Percentiles rank a stretch among this genome's conserved stretches.
Conservation (phyloP, 805 yeast genomes). For the Metschnikowia koreensis region DNA sequence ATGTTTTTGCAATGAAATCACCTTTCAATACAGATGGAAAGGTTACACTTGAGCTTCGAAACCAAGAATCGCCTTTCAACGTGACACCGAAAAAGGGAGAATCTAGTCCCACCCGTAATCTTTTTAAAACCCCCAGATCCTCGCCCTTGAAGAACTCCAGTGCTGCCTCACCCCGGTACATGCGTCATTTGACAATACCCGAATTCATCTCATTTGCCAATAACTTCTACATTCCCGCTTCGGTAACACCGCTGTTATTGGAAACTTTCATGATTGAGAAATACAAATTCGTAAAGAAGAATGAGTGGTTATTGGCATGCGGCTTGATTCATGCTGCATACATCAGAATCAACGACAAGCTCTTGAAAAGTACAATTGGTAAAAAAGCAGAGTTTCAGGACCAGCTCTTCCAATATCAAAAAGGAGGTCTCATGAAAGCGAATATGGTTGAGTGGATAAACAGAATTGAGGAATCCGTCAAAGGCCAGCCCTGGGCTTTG, state of each 20-base stretch:
- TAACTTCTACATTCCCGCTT: conserved; percentile 58
- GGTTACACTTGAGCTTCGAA: not conserved
- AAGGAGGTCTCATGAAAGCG: conserved; percentile 49
- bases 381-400: conserved; percentile 47
- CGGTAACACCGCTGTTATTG: conserved; percentile 48
- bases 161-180: conserved; percentile 12
- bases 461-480: conserved; percentile 52
- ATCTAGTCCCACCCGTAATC: conserved; percentile 9
- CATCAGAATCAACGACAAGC: conserved; percentile 49
- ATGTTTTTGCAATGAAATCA: conserved; percentile 7
- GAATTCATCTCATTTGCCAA: conserved; percentile 52
- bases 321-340: conserved; percentile 64
- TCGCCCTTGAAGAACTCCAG: conserved; percentile 9
- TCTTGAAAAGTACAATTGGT: conserved; percentile 47
- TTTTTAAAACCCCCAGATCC: conserved; percentile 20
- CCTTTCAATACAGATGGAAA: conserved; percentile 14
- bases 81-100: not conserved
- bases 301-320: conserved; percentile 68
- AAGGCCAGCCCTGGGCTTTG: conserved; percentile 61
- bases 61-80: conserved; percentile 17
- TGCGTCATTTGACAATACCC: conserved; percentile 27
- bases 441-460: conserved; percentile 54
- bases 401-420: conserved; percentile 51
- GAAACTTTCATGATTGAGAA: conserved; percentile 50
- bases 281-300: conserved; percentile 49